Conservation (phyloP, 2,329 filamentous ascomycete genomes). For the Bipolaris gigantea region DNA sequence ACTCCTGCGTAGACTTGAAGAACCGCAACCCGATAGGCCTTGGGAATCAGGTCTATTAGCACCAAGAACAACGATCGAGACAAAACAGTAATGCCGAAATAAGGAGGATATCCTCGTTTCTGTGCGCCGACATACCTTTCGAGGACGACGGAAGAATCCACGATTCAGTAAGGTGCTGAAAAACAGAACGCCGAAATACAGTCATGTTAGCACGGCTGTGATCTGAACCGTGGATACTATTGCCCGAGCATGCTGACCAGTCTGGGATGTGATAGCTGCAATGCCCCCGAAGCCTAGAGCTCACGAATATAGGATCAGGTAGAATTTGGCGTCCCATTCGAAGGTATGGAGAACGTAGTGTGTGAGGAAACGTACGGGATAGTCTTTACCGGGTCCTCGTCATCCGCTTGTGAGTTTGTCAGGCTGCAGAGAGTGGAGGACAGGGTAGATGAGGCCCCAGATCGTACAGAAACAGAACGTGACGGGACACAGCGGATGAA, state of each 20-base stretch:
- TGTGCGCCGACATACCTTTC: conserved; percentile 19
- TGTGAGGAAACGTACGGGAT: neutral
- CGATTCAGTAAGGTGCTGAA: conserved; percentile 47
- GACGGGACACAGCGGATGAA: neutral
- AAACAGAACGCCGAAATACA: conserved; percentile 29
- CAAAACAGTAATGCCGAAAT: too few species aligned
- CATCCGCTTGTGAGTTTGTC: neutral
- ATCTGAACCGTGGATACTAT: conserved; percentile 13
- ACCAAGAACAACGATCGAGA: neutral
- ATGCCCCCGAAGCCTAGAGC: conserved; percentile 19
- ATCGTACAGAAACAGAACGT: neutral
- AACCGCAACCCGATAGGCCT: conserved; percentile 45
- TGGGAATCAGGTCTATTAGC: conserved; percentile 29
- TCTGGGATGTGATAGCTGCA: conserved; percentile 21
- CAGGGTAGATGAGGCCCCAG: neutral
- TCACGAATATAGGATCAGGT: conserved; percentile 21
- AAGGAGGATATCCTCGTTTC: too few species aligned
- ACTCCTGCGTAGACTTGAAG: conserved; percentile 36
- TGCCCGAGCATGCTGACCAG: conserved; percentile 13
- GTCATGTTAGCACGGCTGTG: conserved; percentile 12
- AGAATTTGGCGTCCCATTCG: conserved; percentile 30
- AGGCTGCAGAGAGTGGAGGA: neutral
- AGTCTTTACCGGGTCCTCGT: neutral
- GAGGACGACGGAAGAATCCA: conserved; percentile 46
- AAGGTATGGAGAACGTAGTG: conserved; percentile 26